Evolutionary conservation across 2,329 filamentous ascomycete species (phyloP).

Genomic region (Penicillium rolfsii): DNA sequence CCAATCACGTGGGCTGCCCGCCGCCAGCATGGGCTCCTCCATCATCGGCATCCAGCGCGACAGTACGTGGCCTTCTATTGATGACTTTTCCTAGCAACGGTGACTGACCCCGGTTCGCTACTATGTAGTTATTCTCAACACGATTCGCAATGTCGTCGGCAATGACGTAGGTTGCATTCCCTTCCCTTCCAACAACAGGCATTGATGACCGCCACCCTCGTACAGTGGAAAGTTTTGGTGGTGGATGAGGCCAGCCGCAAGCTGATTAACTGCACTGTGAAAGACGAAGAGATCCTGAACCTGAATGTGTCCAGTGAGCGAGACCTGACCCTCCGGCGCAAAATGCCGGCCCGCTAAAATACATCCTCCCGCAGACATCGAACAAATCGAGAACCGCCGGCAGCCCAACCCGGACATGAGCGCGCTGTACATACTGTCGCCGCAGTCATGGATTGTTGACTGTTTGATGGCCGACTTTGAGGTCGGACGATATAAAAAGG

Average conservation of each 20-base stretch:
- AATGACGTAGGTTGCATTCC: constrained; percentile 66
- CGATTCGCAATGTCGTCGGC: constrained; percentile 75
- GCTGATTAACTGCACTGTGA: constrained; percentile 86
- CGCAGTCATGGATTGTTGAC: constrained; percentile 85
- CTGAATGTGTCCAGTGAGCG: constrained; percentile 88
- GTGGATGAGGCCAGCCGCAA: constrained; percentile 82
- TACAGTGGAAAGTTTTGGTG: constrained; percentile 94
- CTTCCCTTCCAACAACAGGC: constrained; percentile 31
- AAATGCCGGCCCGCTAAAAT: constrained; percentile 17
- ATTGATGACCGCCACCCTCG: constrained; percentile 31
- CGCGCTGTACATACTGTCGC: constrained; percentile 88
- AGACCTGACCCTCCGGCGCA: background rate
- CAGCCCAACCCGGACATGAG: constrained; percentile 87
- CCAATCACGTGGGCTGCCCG: constrained; percentile 37
- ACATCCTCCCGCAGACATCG: constrained; percentile 65
- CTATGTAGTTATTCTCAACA: constrained; percentile 68
- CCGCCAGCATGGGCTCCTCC: constrained; percentile 72
- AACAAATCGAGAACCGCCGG: constrained; percentile 86
- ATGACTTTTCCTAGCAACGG: constrained; percentile 5
- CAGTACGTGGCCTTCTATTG: constrained; percentile 53
- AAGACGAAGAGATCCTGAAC: constrained; percentile 96
- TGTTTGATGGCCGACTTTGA: constrained; percentile 93
- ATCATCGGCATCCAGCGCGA: constrained; percentile 83
- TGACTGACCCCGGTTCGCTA: constrained; percentile 16
- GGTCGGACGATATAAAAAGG: constrained; percentile 74